Base-by-base conservation (phyloP, 1,139 yeast genomes). In the Debaryomyces udenii region DNA sequence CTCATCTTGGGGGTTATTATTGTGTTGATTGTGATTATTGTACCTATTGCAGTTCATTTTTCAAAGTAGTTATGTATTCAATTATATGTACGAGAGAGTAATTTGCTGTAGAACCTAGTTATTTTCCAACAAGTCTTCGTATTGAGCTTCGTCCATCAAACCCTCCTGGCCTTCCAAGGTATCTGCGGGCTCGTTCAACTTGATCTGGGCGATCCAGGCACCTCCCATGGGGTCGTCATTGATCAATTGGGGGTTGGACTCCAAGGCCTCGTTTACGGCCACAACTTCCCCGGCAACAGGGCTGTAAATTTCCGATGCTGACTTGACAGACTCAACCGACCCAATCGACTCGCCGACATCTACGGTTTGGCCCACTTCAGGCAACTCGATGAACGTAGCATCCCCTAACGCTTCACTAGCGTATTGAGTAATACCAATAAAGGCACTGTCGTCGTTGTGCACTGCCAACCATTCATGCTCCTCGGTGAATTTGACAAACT, bases 401-500 rank as follows among this genome's bases (percentile, higher is more conserved):
- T 93, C 99, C 35, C 99, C 99, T 47, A 93, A 78, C n/a, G 99
- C 96, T 57, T 91, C 96, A 32, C 96, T 86, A 26, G 99, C 99
- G 63, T 93, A 91, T 56, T 80, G 81, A 47, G 99, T 91, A 65
- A 93, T 90, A 28, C 99, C 99, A 28, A 93, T 74, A 54, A 85
- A 90, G 2, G 94, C 85, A 27, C 83, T 74, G 45, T 89, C 88
- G 64, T 91, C 96, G 27, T 78, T 77, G 61, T 87, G 94, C 38
- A 83, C 74, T 2, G 96, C 93, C 46, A 94, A 70, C 97, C 98
- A 93, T 70, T 93, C 99, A 71, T 93, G 99, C 59, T 93, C 97
- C 41, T 75, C 70, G 13, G 99, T 88, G 73, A 80, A 91, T 65
- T 80, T 82, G 50, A 86, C 77, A 17, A 59, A 59, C 46, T 64